These are phyloP conservation scores for Bruguiera hainesii DNA, from an alignment of 441 rosid genomes.

Conservation along the genomic window DNA sequence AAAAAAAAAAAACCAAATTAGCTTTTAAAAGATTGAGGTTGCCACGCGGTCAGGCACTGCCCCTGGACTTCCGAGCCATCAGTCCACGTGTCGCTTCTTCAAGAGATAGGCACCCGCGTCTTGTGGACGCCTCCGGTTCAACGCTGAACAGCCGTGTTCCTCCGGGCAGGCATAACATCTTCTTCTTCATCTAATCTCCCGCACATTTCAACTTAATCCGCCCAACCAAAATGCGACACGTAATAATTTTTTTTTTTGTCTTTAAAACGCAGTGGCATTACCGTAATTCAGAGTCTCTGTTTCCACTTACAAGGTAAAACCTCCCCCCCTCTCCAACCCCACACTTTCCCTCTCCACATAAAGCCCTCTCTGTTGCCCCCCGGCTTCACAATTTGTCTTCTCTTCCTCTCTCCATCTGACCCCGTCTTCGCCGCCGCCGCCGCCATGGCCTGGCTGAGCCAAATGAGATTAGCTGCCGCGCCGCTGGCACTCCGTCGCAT, in stretches of 20 bases:
- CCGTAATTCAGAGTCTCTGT: conserved; percentile 21
- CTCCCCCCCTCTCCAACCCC: no score
- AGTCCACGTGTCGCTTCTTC: conserved; percentile 15
- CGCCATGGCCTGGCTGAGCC: conserved; percentile 59
- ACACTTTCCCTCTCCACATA: neutral
- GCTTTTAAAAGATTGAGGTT: no score
- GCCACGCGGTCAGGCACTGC: no score
- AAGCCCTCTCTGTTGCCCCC: no score
- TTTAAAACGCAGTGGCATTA: conserved; percentile 14
- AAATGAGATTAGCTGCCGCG: conserved; percentile 39
- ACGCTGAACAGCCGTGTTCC: neutral
- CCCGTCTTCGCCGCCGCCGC: conserved; percentile 25
- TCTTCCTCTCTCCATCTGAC: conserved; percentile 11
- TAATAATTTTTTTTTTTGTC: neutral
- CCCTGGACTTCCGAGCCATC: neutral
- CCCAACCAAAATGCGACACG: neutral
- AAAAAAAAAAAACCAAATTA: no score
- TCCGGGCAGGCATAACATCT: neutral
- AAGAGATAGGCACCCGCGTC: conserved; percentile 14
- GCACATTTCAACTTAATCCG: neutral
- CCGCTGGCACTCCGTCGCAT: conserved; percentile 14
- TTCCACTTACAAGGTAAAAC: neutral
- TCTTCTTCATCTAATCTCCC: no score
- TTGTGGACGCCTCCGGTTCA: conserved; percentile 15
- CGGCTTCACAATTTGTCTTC: conserved; percentile 7